A percentile compares a stretch with the other conserved stretches of the same genome.
phyloP scores from a whole-genome alignment of 345 rosid genomes.

The Eucalyptus albens region DNA sequence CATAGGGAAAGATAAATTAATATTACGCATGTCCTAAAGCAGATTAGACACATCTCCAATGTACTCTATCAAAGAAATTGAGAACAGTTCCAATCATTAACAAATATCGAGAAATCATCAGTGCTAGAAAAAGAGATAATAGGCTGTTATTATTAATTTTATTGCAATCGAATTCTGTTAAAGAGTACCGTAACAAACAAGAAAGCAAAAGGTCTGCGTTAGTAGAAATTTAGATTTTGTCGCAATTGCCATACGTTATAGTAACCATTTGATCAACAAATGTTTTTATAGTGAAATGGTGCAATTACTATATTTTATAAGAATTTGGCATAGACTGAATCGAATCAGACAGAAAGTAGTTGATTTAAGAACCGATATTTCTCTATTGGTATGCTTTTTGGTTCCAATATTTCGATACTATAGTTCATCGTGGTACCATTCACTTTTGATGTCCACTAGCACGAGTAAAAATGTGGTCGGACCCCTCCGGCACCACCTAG shows the following conservation, averaged over 20 bases:
- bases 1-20: background rate
- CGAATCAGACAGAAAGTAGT: background rate
- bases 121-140: background rate
- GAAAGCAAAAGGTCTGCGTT: background rate
- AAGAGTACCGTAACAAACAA: background rate
- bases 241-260: too few relatives aligned
- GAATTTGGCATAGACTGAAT: background rate
- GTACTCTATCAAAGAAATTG: background rate
- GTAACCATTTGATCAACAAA: background rate
- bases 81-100: background rate
- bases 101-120: background rate
- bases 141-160: background rate
- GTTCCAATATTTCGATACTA: background rate
- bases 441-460: background rate
- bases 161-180: background rate
- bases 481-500: background rate
- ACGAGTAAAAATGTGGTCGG: background rate
- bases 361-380: background rate
- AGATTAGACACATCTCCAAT: background rate
- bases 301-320: background rate
- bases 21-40: background rate
- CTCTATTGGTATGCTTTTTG: background rate
- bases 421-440: background rate
- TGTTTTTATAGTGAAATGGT: background rate
- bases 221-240: background rate